Base-by-base conservation (phyloP, 257 asterid species). In the Solanum bukasovii region DNA sequence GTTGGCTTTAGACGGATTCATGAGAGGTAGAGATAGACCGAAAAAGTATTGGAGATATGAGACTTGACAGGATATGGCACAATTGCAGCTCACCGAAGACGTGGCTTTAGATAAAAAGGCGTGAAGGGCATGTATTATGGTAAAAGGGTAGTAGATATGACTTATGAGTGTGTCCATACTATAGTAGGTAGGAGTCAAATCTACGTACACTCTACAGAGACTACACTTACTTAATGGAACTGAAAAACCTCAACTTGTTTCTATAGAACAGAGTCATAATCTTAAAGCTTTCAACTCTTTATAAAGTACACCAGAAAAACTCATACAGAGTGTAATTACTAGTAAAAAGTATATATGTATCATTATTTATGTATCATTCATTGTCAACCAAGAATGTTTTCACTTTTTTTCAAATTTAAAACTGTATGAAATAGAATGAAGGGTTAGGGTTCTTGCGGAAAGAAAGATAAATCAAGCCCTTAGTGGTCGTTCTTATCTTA, bases 101-200 rank as follows among this genome's bases (percentile, higher is more conserved):
- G 14, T 13, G 59, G 21, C 20, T 5, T 46, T 46, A 46, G 59
- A 16, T 49, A 49, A 49, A 5, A 46, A 14, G 20, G 7, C 2
- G 59, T 5, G 7, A 5, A 4, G 23, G 4, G 0, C n/a, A 18
- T 52, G n/a, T 1, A 18, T 52, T 52, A 52, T 18, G 9, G 0
- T 52, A 18, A 0, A 18, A 52, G n/a, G n/a, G 0, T 52, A 52
- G 63, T 52, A 52, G 63, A 52, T 2, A 52, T 16, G 61, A 38
- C 23, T 59, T 2, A 49, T 52, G 59, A 38, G 34, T 34, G 18
- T 25, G 37, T 61, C 3, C 29, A 5, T 27, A 34, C 10, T 79
- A 37, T 37, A 27, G 11, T 11, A 46, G 85, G 68, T 14, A 59
- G 31, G 49, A 81, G 67, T 9, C 68, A 16, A 14, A 4, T 46